phyloP scores from a whole-genome alignment of 2,329 filamentous ascomycete species.

The Rhynchosporium graminicola region DNA sequence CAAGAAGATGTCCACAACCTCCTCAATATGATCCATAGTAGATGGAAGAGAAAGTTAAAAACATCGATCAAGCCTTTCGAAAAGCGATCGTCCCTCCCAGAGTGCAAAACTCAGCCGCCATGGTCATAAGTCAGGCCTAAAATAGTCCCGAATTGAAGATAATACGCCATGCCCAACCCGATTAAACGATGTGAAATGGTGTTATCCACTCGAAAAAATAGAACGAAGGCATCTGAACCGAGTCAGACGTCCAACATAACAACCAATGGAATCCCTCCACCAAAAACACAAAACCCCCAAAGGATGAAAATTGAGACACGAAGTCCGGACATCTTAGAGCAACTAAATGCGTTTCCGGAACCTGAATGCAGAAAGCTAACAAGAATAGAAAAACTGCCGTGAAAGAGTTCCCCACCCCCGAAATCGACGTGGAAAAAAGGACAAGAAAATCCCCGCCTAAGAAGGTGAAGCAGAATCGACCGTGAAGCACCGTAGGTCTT shows the following conservation, averaged over 20 bases:
- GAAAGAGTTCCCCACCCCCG: constrained; percentile 8
- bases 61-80: constrained; percentile 9
- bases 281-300: not conserved
- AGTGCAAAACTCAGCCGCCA: not conserved
- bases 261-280: not conserved
- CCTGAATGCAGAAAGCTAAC: not conserved
- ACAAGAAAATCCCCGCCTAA: not conserved
- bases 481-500: constrained; percentile 16
- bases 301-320: not conserved
- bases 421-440: not conserved
- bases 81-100: constrained; percentile 8
- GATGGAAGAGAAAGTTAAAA: not conserved
- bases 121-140: constrained; percentile 10
- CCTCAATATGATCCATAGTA: not conserved
- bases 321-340: constrained; percentile 13
- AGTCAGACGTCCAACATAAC: not conserved
- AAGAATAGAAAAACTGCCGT: constrained; percentile 1
- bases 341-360: constrained; percentile 2
- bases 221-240: not conserved
- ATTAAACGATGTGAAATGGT: not conserved
- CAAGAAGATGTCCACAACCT: too few relatives aligned
- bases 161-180: constrained; percentile 7
- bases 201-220: not conserved
- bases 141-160: not conserved
- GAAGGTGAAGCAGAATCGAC: constrained; percentile 3